Conservation (phyloP, 2,329 filamentous ascomycete genomes). For the Catunica adiposa region DNA sequence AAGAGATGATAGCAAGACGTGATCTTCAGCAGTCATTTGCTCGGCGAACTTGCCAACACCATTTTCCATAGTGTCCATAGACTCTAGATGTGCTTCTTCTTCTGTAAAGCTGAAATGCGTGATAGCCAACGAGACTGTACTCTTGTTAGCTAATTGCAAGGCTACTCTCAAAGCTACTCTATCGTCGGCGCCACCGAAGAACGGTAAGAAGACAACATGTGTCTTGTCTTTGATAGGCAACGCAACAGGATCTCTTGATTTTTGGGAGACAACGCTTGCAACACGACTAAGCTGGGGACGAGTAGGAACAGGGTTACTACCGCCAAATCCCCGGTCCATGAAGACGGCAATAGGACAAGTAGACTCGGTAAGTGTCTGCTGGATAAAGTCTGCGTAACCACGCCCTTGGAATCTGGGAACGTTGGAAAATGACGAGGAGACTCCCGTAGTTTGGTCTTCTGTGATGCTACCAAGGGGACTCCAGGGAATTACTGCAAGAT, state of each 20-base stretch:
- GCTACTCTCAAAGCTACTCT: constrained; percentile 62
- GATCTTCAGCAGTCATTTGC: constrained; percentile 10
- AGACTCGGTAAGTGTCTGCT: constrained; percentile 44
- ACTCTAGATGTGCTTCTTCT: constrained; percentile 14
- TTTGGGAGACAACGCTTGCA: constrained; percentile 42
- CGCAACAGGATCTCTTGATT: constrained; percentile 35
- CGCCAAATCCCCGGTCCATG: constrained; percentile 42
- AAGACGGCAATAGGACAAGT: constrained; percentile 60
- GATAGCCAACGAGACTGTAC: constrained; percentile 62
- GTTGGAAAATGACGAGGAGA: background rate
- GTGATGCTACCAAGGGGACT: constrained; percentile 62
- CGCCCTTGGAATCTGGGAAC: constrained; percentile 11
- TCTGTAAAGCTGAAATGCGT: constrained; percentile 27
- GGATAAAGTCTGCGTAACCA: constrained; percentile 59
- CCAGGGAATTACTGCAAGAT: constrained; percentile 77
- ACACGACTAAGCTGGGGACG: constrained; percentile 21
- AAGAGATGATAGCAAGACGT: constrained; percentile 8
- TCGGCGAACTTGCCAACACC: constrained; percentile 1
- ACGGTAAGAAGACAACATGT: constrained; percentile 77
- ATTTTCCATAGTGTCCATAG: background rate
- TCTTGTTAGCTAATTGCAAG: constrained; percentile 67
- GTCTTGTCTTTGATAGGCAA: constrained; percentile 47
- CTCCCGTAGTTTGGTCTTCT: constrained; percentile 36
- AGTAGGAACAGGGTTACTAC: background rate
- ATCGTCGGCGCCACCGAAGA: constrained; percentile 73